Conservation (phyloP, 2,329 filamentous ascomycete species). For the Diaporthe vaccinii region DNA sequence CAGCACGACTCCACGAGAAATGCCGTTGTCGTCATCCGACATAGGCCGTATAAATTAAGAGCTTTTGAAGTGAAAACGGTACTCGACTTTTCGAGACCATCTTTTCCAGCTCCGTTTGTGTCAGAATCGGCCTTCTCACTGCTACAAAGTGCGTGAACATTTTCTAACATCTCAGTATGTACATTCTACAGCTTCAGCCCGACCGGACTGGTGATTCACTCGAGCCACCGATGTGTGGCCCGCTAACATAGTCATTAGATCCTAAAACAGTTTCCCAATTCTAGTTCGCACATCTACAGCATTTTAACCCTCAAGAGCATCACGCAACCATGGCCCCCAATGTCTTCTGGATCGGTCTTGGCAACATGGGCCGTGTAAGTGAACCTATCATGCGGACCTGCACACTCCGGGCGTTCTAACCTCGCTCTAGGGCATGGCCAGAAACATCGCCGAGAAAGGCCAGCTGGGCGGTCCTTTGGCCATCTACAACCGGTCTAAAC, state of each 20-base stretch:
- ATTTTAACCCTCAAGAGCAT: not conserved
- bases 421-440: constrained; percentile 78
- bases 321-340: constrained; percentile 66
- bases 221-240: no score
- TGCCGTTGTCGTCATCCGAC: constrained; percentile 20
- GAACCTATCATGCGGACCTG: not conserved
- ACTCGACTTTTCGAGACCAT: not conserved
- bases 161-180: not conserved
- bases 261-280: no score
- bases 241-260: not conserved
- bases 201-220: not conserved
- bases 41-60: not conserved
- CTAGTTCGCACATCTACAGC: not conserved
- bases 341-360: constrained; percentile 84
- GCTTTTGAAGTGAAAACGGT: not conserved
- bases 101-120: not conserved
- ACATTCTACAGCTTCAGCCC: not conserved
- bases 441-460: constrained; percentile 85
- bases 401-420: constrained; percentile 29
- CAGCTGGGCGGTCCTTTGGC: constrained; percentile 78
- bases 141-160: not conserved
- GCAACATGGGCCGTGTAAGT: constrained; percentile 87
- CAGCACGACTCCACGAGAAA: constrained; percentile 13
- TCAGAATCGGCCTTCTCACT: not conserved
- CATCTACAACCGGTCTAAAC: constrained; percentile 82